Percentiles rank a stretch among this genome's conserved stretches.
phyloP scores from a whole-genome alignment of 768 basidiomycete genomes.

The Calocybe indica region DNA sequence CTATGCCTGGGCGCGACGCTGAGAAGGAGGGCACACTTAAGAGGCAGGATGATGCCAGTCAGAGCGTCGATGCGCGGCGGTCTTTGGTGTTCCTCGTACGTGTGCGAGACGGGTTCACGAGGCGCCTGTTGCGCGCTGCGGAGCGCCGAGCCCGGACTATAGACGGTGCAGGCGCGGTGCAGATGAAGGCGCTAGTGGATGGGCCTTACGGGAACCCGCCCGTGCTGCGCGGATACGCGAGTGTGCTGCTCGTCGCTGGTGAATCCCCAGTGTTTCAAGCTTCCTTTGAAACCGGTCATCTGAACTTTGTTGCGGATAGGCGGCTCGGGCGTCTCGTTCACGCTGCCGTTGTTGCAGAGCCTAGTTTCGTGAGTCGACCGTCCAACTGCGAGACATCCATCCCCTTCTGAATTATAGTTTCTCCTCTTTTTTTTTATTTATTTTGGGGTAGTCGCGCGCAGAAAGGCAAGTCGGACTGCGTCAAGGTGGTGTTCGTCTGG shows the following conservation, averaged over 20 bases:
- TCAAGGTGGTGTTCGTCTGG: slow-evolving; percentile 35
- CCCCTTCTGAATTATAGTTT: too few species aligned
- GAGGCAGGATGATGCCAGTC: neutral
- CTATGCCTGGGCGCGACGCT: too few species aligned
- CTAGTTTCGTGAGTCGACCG: too few species aligned
- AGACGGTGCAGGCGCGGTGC: too few species aligned
- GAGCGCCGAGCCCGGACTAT: too few species aligned
- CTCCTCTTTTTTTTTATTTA: too few species aligned
- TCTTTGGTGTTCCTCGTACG: slow-evolving; percentile 55
- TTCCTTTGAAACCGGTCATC: neutral
- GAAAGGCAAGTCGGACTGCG: slow-evolving; percentile 1
- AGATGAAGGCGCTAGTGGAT: slow-evolving; percentile 32
- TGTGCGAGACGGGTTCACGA: slow-evolving; percentile 56
- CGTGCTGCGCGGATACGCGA: slow-evolving; percentile 34
- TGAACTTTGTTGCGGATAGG: slow-evolving; percentile 15
- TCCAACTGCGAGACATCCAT: too few species aligned
- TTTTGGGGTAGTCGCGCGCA: too few species aligned
- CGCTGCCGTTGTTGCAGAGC: slow-evolving; percentile 34
- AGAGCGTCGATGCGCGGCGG: slow-evolving; percentile 15
- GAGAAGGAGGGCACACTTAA: too few species aligned
- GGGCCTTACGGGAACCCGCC: slow-evolving; percentile 51
- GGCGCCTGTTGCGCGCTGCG: slow-evolving; percentile 24
- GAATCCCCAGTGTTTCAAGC: neutral
- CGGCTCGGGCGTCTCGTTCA: slow-evolving; percentile 45
- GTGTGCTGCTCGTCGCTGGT: slow-evolving; percentile 44